Evolutionary conservation across 768 basidiomycete species (phyloP).

Genomic region (Tricholoma hemisulphureum): DNA sequence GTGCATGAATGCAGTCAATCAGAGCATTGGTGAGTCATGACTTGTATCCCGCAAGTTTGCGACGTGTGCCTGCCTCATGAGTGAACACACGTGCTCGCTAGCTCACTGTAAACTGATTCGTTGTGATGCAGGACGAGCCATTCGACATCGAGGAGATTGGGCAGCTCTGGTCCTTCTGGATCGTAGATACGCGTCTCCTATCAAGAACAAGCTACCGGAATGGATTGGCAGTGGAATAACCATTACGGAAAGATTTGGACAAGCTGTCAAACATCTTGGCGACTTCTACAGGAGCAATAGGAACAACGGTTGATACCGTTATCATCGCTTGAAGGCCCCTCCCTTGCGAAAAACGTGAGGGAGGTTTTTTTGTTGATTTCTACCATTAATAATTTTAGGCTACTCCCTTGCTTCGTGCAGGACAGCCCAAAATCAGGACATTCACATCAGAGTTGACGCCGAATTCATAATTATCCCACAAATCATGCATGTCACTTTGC

Average conservation of each 20-base stretch:
- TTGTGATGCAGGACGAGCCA: conserved; percentile 71
- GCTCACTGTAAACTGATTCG: no score
- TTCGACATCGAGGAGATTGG: conserved; percentile 90
- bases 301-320: neutral
- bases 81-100: no score
- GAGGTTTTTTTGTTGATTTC: no score
- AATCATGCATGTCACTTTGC: conserved; percentile 17
- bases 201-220: conserved; percentile 78
- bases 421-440: conserved; percentile 1
- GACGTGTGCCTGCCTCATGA: no score
- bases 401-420: no score
- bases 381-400: no score
- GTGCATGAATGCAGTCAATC: conserved; percentile 95
- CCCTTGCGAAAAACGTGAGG: no score
- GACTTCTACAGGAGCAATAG: conserved; percentile 66
- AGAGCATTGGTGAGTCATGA: conserved; percentile 78
- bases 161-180: conserved; percentile 88
- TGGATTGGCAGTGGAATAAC: conserved; percentile 77
- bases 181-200: conserved; percentile 70
- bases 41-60: no score
- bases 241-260: conserved; percentile 66
- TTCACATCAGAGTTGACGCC: conserved; percentile 21
- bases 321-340: no score
- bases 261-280: conserved; percentile 64
- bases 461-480: conserved; percentile 22